phyloP scores from a whole-genome alignment of 108 stramenopile genomes.

The Craspedostauros australis region DNA sequence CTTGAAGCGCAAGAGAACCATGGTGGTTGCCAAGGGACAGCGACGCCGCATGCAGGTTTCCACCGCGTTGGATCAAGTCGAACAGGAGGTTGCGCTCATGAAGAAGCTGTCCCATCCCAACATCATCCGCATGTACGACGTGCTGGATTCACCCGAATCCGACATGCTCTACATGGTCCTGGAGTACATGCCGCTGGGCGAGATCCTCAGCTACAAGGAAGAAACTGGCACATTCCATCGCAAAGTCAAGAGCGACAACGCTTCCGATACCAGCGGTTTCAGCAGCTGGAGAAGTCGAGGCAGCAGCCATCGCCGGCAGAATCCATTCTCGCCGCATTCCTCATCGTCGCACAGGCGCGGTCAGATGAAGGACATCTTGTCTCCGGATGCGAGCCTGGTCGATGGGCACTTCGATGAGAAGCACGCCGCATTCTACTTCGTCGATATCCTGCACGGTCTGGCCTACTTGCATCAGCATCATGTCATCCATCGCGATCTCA shows the following conservation, averaged over 20 bases:
- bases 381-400: conserved; percentile 37
- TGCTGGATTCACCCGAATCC: conserved; percentile 77
- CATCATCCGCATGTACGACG: conserved; percentile 68
- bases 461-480: conserved; percentile 83
- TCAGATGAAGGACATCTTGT: conserved; percentile 8
- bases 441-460: conserved; percentile 83
- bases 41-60: conserved; percentile 41
- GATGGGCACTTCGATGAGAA: conserved; percentile 76
- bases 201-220: conserved; percentile 74
- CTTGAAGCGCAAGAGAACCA: conserved; percentile 69
- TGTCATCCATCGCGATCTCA: conserved; percentile 81
- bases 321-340: no score
- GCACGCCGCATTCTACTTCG: conserved; percentile 71
- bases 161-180: conserved; percentile 83
- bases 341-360: conserved; percentile 35
- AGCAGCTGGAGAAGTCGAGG: no score
- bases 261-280: no score
- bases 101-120: conserved; percentile 83
- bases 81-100: conserved; percentile 87
- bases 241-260: conserved; percentile 7
- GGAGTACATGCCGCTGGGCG: conserved; percentile 83
- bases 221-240: conserved; percentile 57
- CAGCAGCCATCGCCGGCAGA: no score
- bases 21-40: conserved; percentile 40
- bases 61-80: conserved; percentile 78